A percentile compares a stretch with the other conserved stretches of the same genome.
Conservation (phyloP, 768 basidiomycete genomes). For the Suillus bovinus region DNA sequence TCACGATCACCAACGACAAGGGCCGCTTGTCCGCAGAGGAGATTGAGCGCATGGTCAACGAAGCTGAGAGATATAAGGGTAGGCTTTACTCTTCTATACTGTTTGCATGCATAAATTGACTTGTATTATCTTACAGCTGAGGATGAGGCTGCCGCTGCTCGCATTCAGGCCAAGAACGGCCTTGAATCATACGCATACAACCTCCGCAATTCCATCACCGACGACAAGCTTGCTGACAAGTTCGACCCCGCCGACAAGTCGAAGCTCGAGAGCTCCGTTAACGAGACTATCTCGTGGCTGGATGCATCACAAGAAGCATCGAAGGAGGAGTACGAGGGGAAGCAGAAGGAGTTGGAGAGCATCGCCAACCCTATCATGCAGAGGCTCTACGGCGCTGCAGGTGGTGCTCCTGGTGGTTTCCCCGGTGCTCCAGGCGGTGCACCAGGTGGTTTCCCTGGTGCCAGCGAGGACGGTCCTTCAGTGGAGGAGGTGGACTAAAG, state of each 20-base stretch:
- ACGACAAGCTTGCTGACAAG: slow-evolving; percentile 86
- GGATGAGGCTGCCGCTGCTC: slow-evolving; percentile 83
- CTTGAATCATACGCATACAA: slow-evolving; percentile 96
- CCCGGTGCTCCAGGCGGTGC: slow-evolving; percentile 55
- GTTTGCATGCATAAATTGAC: slow-evolving; percentile 11
- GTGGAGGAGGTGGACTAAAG: slow-evolving; percentile 88
- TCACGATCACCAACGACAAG: slow-evolving; percentile 96
- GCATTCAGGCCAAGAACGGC: slow-evolving; percentile 85
- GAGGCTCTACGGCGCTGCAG: slow-evolving; percentile 64
- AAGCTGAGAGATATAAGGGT: slow-evolving; percentile 93
- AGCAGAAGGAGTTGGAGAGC: slow-evolving; percentile 90
- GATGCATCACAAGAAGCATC: slow-evolving; percentile 86
- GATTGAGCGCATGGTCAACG: slow-evolving; percentile 95
- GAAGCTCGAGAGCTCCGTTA: slow-evolving; percentile 78
- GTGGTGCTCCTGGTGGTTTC: slow-evolving; percentile 55
- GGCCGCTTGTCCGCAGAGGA: slow-evolving; percentile 97
- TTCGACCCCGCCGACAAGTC: slow-evolving; percentile 85
- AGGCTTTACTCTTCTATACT: slow-evolving; percentile 24
- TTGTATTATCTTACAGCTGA: slow-evolving; percentile 49
- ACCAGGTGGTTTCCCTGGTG: slow-evolving; percentile 43
- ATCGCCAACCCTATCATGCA: slow-evolving; percentile 78
- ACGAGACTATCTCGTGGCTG: slow-evolving; percentile 85
- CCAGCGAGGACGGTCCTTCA: slow-evolving; percentile 79
- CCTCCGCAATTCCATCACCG: slow-evolving; percentile 84
- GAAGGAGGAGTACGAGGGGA: slow-evolving; percentile 91